A percentile compares a stretch with the other conserved stretches of the same genome.
phyloP scores from a whole-genome alignment of 1,284 basidiomycete genomes.

The Ganoderma lingzhi region DNA sequence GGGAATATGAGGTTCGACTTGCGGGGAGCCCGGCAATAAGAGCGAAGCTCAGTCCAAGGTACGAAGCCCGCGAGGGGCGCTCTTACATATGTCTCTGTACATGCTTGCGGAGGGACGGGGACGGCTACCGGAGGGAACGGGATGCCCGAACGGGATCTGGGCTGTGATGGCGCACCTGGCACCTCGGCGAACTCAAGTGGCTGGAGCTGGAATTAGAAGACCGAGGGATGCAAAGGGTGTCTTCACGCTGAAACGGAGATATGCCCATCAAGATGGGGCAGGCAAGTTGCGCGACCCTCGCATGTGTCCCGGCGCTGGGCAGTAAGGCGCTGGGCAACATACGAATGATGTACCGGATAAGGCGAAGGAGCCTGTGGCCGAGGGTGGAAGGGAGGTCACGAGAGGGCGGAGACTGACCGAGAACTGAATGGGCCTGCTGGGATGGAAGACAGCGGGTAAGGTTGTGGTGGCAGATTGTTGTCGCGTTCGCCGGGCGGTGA shows the following conservation, averaged over 20 bases:
- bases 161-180: constrained; percentile 6
- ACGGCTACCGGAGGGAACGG: constrained; percentile 17
- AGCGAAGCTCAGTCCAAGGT: background rate
- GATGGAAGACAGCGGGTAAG: constrained; percentile 5
- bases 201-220: constrained; percentile 14
- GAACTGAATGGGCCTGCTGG: constrained; percentile 16
- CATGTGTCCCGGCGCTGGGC: background rate
- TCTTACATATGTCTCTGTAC: constrained; percentile 18
- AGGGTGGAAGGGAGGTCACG: constrained; percentile 22
- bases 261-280: constrained; percentile 15
- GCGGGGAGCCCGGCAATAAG: background rate
- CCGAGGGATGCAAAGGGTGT: constrained; percentile 16
- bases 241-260: constrained; percentile 10
- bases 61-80: constrained; percentile 6
- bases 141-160: constrained; percentile 24
- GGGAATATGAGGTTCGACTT: background rate
- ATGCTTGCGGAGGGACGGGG: constrained; percentile 10
- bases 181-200: constrained; percentile 12
- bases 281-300: constrained; percentile 31
- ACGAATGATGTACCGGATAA: constrained; percentile 28
- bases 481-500: constrained; percentile 7
- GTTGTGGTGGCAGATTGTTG: constrained; percentile 20
- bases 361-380: constrained; percentile 16
- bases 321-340: background rate
- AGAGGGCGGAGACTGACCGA: constrained; percentile 23